Evolutionary conservation across 495 filamentous ascomycete species (phyloP).

Genomic region (Hypoxylon crocopeplum): DNA sequence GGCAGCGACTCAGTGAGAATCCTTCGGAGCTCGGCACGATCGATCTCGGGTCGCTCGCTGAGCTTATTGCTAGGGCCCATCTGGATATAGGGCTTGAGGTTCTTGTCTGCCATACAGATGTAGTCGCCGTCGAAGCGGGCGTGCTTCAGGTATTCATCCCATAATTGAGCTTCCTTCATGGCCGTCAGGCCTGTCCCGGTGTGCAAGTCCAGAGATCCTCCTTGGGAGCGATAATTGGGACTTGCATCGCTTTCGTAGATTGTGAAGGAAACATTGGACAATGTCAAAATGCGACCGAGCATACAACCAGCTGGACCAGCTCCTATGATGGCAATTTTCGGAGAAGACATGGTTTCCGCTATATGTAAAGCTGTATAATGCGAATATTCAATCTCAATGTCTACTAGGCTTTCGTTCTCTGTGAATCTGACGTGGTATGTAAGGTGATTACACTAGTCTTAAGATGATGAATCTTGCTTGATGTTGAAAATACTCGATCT

Average conservation of each 20-base stretch:
- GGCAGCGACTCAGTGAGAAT: conserved; percentile 51
- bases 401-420: not conserved
- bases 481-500: too few relatives aligned
- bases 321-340: conserved; percentile 63
- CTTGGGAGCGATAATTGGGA: conserved; percentile 50
- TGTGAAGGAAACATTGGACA: conserved; percentile 47
- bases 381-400: too few relatives aligned
- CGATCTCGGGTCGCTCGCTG: conserved; percentile 52
- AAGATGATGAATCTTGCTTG: too few relatives aligned
- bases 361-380: too few relatives aligned
- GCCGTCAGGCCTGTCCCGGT: conserved; percentile 56
- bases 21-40: conserved; percentile 44
- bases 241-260: conserved; percentile 58
- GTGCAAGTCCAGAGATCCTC: conserved; percentile 65
- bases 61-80: conserved; percentile 28
- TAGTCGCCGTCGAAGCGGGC: conserved; percentile 58
- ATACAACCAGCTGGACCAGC: conserved; percentile 62
- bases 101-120: conserved; percentile 48
- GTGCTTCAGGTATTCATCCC: conserved; percentile 50
- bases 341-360: conserved; percentile 25
- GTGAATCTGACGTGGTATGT: too few relatives aligned
- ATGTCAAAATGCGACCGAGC: conserved; percentile 60
- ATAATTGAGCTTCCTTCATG: conserved; percentile 58
- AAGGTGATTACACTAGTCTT: too few relatives aligned
- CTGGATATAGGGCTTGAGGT: conserved; percentile 35